Percentiles rank a stretch among this genome's conserved stretches.
Conservation (phyloP, 345 rosid species). For the Hibiscus trionum region DNA sequence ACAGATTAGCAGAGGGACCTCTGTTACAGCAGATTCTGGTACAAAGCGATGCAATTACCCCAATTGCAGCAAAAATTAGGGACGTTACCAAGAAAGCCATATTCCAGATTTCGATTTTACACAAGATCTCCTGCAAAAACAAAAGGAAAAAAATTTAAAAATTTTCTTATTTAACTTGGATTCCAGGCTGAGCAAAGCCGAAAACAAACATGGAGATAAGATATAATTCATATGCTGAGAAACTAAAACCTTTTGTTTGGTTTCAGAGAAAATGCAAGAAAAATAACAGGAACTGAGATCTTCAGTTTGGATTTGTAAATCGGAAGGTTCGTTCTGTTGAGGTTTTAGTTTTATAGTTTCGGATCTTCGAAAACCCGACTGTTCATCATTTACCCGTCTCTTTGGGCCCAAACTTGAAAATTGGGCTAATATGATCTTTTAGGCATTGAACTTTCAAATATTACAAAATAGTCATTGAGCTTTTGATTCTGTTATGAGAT, state of each 20-base stretch:
- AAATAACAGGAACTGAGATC: neutral
- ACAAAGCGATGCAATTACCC: constrained; percentile 68
- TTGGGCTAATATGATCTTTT: neutral
- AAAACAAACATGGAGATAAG: neutral
- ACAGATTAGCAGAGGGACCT: constrained; percentile 91
- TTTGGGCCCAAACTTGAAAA: neutral
- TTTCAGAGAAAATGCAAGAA: neutral
- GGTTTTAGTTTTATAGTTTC: neutral
- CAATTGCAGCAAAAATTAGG: constrained; percentile 67
- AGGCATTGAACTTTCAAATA: no score
- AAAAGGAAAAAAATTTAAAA: neutral
- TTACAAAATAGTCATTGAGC: no score
- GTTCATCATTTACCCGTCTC: neutral
- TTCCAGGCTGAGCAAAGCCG: neutral
- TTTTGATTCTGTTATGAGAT: no score
- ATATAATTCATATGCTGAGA: neutral
- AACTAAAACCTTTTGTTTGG: neutral
- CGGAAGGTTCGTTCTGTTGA: neutral
- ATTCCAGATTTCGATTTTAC: constrained; percentile 25
- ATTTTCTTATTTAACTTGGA: neutral
- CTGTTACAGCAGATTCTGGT: constrained; percentile 85
- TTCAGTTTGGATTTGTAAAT: neutral
- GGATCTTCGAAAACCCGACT: neutral
- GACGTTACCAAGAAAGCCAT: constrained; percentile 91
- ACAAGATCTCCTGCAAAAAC: constrained; percentile 17